Evolutionary conservation across 176 grass and related monocot species (phyloP), one percentile per base, ranked within the genome.

Genomic region (Chrysopogon serrulatus): DNA sequence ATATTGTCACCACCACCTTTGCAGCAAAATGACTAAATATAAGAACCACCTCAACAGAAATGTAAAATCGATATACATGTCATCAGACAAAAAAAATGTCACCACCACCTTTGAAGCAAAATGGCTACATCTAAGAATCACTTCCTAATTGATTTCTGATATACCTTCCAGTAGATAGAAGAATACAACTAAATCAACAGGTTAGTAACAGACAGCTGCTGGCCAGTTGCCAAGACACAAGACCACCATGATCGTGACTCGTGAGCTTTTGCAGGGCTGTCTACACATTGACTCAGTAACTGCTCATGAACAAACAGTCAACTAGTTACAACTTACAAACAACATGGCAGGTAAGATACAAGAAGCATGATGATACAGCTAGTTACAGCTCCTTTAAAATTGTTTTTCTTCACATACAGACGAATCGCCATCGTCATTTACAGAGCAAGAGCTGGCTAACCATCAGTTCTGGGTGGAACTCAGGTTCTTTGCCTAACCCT

Each of bases 401-500:
- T 23, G 44, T 74, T 53, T 64, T 77, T 28, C 34, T 40, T 73
- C 76, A 74, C 84, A 49, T 79, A 90, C 79, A 90, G 28, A 83
- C 74, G 73, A 74, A 78, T 83, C 68, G 59, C 8, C 34, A 34
- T 78, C 79, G 51, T 40, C 76, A 91, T 94, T 91, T 91, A 91
- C 86, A 94, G 48, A 71, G 33, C 35, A 84, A 83, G 28, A 79
- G 59, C 30, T 83, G 11, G 63, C 84, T 83, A 93, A 82, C 51
- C 82, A 88, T 79, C 82, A 93, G 65, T 75, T 78, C 41, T 44
- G 2, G 19, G 39, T 37, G 49, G 32, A 31, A 42, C 31, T 92
- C 85, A 98, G 35, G 82, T 78, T 79, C 95, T 86, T 73, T 82
- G 90, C 71, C 92, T 92, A 54, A 98, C 92, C 82, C 92, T 95